Evolutionary conservation across 495 filamentous ascomycete genomes (phyloP).

Genomic region (Chaetomium fimeti): DNA sequence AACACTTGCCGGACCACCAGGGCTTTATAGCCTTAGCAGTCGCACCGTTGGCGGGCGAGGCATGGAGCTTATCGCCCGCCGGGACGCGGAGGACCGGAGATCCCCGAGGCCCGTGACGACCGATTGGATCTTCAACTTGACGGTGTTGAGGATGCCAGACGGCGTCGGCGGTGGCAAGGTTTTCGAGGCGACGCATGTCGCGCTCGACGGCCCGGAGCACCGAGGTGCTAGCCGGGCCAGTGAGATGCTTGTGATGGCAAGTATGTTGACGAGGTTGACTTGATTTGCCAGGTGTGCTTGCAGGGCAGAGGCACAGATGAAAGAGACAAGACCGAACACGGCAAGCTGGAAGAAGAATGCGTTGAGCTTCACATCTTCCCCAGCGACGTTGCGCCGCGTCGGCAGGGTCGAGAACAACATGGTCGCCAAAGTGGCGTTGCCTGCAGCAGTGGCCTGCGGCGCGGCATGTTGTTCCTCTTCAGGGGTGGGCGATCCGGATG

Average conservation of each 20-base stretch:
- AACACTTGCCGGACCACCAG: conserved; percentile 13
- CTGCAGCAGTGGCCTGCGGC: conserved; percentile 10
- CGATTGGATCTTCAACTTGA: conserved; percentile 32
- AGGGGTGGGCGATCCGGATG: not conserved
- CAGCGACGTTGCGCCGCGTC: conserved; percentile 24
- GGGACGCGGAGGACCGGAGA: conserved; percentile 17
- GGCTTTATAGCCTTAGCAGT: conserved; percentile 13
- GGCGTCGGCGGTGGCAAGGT: conserved; percentile 14
- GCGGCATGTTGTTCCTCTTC: not conserved
- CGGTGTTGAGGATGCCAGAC: conserved; percentile 26
- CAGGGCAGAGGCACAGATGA: conserved; percentile 28
- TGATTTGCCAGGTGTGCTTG: conserved; percentile 21
- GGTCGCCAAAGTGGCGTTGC: conserved; percentile 19
- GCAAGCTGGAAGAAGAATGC: conserved; percentile 30
- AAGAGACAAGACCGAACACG: conserved; percentile 38
- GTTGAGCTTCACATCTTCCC: conserved; percentile 13
- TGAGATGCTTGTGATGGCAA: conserved; percentile 27
- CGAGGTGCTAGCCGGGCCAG: conserved; percentile 22
- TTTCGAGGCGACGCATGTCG: conserved; percentile 14
- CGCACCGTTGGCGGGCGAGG: conserved; percentile 9
- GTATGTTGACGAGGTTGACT: conserved; percentile 22
- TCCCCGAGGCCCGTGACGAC: not conserved
- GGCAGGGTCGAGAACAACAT: conserved; percentile 28
- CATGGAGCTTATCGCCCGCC: conserved; percentile 14
- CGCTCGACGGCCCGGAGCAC: conserved; percentile 15